Conservation (phyloP, 2,329 filamentous ascomycete species). For the Whalleya microplaca region DNA sequence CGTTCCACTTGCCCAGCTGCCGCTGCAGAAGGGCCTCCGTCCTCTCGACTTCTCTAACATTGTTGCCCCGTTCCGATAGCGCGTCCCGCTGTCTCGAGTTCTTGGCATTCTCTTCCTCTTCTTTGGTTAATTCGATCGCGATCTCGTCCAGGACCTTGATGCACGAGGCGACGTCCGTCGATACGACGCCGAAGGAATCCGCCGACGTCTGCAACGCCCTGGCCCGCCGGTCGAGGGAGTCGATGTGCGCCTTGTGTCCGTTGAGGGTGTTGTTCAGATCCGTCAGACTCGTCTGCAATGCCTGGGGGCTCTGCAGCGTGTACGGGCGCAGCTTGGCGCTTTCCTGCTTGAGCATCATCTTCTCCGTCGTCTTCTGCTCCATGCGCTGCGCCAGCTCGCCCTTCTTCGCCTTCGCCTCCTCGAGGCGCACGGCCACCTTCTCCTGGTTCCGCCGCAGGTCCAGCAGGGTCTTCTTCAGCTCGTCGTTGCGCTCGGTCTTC, state of each 20-base stretch:
- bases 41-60: constrained; percentile 88
- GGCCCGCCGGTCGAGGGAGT: constrained; percentile 83
- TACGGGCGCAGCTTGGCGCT: constrained; percentile 90
- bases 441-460: constrained; percentile 84
- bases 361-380: constrained; percentile 72
- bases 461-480: constrained; percentile 79
- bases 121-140: constrained; percentile 78
- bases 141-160: constrained; percentile 91
- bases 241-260: constrained; percentile 82
- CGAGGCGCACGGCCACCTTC: constrained; percentile 78
- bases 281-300: constrained; percentile 78
- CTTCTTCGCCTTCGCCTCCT: constrained; percentile 82
- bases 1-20: constrained; percentile 83
- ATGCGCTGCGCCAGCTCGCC: constrained; percentile 71
- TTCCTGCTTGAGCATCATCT: constrained; percentile 77
- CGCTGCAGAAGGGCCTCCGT: constrained; percentile 82
- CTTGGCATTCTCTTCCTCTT: constrained; percentile 85
- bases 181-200: constrained; percentile 85
- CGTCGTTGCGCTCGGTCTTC: constrained; percentile 84
- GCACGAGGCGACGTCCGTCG: constrained; percentile 83
- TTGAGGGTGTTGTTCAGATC: constrained; percentile 80
- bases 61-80: constrained; percentile 84
- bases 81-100: constrained; percentile 84
- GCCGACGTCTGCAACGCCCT: constrained; percentile 88
- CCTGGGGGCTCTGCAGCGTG: constrained; percentile 83